Conservation (phyloP, 805 yeast genomes). For the Candida suzukii region DNA sequence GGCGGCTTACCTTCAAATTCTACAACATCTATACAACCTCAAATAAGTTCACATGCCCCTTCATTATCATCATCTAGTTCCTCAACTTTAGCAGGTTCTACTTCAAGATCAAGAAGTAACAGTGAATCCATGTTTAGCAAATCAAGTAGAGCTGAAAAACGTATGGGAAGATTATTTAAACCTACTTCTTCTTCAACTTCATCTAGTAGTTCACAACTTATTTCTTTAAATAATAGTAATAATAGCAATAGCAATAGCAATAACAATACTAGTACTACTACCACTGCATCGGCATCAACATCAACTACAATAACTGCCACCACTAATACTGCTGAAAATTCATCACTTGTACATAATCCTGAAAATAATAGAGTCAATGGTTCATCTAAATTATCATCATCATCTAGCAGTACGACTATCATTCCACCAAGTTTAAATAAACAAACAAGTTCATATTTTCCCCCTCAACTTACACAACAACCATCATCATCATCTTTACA, state of each 20-base stretch:
- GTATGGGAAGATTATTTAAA: slow-evolving; percentile 28
- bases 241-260: too few species aligned
- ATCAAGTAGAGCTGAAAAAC: slow-evolving; percentile 25
- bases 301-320: slow-evolving; percentile 1
- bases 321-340: too few species aligned
- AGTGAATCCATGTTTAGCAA: slow-evolving; percentile 23
- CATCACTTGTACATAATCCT: too few species aligned
- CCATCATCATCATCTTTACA: slow-evolving; percentile 1
- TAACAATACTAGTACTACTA: too few species aligned
- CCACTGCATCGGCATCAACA: background rate
- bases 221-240: background rate
- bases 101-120: slow-evolving; percentile 19
- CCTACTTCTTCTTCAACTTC: slow-evolving; percentile 4
- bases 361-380: too few species aligned
- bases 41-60: background rate
- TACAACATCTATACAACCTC: background rate
- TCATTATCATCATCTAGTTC: background rate
- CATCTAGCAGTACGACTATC: too few species aligned
- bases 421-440: background rate
- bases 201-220: too few species aligned
- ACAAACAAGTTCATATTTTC: background rate
- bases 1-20: background rate
- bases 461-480: slow-evolving; percentile 1
- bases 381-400: too few species aligned
- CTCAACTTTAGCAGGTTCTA: background rate